phyloP scores from a whole-genome alignment of 202 grass and related monocot species.

The Musa balbisiana region DNA sequence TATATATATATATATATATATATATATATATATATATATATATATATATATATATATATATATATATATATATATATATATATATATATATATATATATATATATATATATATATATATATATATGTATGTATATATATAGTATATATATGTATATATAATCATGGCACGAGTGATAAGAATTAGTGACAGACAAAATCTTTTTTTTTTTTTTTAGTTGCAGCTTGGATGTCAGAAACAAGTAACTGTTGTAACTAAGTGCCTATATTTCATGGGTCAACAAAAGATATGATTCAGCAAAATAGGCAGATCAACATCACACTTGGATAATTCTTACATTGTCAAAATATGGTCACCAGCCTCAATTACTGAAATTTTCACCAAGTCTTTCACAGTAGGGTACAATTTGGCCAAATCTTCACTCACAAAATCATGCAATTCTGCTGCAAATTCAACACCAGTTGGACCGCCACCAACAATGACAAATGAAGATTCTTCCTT shows the following conservation, averaged over 20 bases:
- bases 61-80: too few relatives aligned
- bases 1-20: too few relatives aligned
- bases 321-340: constrained; percentile 40
- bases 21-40: too few relatives aligned
- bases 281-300: neutral
- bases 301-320: neutral
- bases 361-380: constrained; percentile 72
- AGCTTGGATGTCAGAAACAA: neutral
- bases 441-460: constrained; percentile 81
- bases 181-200: too few relatives aligned
- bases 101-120: too few relatives aligned
- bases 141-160: too few relatives aligned
- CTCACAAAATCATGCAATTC: constrained; percentile 69
- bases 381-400: constrained; percentile 54
- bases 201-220: too few relatives aligned
- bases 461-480: constrained; percentile 71
- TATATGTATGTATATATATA: too few relatives aligned
- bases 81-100: too few relatives aligned
- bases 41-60: too few relatives aligned
- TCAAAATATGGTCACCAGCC: constrained; percentile 72
- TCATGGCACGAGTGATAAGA: too few relatives aligned
- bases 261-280: neutral
- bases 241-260: neutral
- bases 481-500: constrained; percentile 71
- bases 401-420: constrained; percentile 54